Evolutionary conservation across 2,329 filamentous ascomycete genomes (phyloP).

Genomic region (Neobulgaria alba): DNA sequence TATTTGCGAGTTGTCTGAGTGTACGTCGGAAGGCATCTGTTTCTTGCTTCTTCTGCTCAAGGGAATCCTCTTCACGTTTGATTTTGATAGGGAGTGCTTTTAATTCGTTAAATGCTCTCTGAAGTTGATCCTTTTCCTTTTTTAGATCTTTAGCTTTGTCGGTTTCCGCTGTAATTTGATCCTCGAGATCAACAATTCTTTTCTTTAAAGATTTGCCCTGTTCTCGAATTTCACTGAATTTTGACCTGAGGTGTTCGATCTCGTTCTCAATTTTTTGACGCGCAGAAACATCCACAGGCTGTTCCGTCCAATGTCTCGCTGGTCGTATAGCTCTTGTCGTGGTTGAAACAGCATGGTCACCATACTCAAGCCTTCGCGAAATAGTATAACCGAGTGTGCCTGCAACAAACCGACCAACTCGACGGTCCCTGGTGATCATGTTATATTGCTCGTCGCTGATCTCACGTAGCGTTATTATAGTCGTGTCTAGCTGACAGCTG

Average conservation of each 20-base stretch:
- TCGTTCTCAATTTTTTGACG: slow-evolving; percentile 52
- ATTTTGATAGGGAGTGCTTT: slow-evolving; percentile 63
- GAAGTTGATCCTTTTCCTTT: slow-evolving; percentile 56
- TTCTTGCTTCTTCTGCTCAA: slow-evolving; percentile 30
- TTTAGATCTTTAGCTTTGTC: slow-evolving; percentile 29
- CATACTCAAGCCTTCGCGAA: slow-evolving; percentile 70
- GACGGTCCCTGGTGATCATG: slow-evolving; percentile 45
- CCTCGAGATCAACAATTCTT: neutral
- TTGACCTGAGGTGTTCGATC: slow-evolving; percentile 28
- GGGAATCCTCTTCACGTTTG: slow-evolving; percentile 29
- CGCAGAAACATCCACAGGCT: slow-evolving; percentile 60
- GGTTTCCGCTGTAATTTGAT: neutral
- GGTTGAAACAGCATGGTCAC: slow-evolving; percentile 62
- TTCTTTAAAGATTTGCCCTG: slow-evolving; percentile 10
- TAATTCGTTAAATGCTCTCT: slow-evolving; percentile 57
- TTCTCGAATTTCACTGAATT: slow-evolving; percentile 23
- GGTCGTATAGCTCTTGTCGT: slow-evolving; percentile 49
- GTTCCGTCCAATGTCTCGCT: slow-evolving; percentile 67
- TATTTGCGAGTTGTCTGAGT: slow-evolving; percentile 42
- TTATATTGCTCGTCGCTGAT: slow-evolving; percentile 61
- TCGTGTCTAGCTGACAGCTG: slow-evolving; percentile 58
- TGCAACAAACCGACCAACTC: slow-evolving; percentile 61
- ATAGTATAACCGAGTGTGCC: slow-evolving; percentile 56
- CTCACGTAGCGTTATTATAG: slow-evolving; percentile 55
- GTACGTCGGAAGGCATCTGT: slow-evolving; percentile 31